Percentiles rank a stretch among this genome's conserved stretches.
Evolutionary conservation across 768 basidiomycete species (phyloP).

Genomic region (Mycena vitilis): DNA sequence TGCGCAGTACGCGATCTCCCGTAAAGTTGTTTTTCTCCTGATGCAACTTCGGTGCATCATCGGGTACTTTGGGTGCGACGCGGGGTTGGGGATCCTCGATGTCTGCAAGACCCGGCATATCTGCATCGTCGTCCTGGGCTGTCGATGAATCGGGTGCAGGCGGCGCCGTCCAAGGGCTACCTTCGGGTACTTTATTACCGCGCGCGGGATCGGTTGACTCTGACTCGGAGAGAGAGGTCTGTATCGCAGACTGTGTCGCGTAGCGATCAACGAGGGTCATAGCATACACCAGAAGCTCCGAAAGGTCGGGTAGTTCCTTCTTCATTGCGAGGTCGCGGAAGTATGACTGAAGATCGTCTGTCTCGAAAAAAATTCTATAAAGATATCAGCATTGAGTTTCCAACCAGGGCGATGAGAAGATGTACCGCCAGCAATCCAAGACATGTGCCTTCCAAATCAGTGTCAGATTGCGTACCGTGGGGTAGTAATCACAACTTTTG

Average conservation of each 20-base stretch:
- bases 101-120: background rate
- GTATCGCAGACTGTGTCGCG: background rate
- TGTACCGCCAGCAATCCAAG: conserved; percentile 50
- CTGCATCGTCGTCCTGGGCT: too few species aligned
- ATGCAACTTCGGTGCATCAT: background rate
- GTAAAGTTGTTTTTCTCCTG: background rate
- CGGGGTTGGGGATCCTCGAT: background rate
- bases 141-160: background rate
- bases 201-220: background rate
- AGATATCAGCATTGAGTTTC: background rate
- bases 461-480: conserved; percentile 10
- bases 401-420: background rate
- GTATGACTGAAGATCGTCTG: background rate
- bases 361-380: background rate
- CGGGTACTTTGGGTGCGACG: background rate
- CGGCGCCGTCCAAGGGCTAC: background rate
- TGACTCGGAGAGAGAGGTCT: background rate
- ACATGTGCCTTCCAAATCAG: conserved; percentile 36
- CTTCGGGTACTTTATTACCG: background rate
- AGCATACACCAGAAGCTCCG: background rate
- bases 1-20: conserved; percentile 1
- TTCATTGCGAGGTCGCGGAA: background rate
- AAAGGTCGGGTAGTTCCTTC: background rate
- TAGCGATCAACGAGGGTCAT: background rate
- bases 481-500: conserved; percentile 24